Conservation (phyloP, 148 eudicot genomes). For the Cornus controversa region DNA sequence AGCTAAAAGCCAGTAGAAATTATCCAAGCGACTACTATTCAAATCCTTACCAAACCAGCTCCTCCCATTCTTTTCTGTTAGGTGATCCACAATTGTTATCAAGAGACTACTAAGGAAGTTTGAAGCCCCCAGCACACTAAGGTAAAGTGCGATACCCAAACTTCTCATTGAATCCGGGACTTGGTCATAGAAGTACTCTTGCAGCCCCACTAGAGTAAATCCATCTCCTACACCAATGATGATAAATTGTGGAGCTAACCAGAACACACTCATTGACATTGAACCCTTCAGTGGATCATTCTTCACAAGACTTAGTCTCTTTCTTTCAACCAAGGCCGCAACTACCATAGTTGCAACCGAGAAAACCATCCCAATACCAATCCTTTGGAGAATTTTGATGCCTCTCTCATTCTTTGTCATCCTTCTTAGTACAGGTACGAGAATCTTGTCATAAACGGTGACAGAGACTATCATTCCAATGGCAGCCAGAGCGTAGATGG, state of each 20-base stretch:
- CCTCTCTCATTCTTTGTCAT: conserved; percentile 60
- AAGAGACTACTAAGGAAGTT: conserved; percentile 61
- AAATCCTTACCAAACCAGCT: conserved; percentile 64
- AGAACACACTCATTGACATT: conserved; percentile 52
- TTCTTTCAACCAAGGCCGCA: conserved; percentile 62
- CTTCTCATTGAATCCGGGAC: conserved; percentile 83
- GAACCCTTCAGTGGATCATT: conserved; percentile 33
- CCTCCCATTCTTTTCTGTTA: conserved; percentile 44
- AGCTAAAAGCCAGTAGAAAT: conserved; percentile 40
- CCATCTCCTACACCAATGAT: conserved; percentile 65
- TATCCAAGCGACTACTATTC: conserved; percentile 41
- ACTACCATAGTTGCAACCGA: conserved; percentile 43
- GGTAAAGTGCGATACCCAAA: conserved; percentile 65
- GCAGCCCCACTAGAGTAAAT: conserved; percentile 62
- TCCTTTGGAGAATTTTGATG: conserved; percentile 55
- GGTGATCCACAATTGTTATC: conserved; percentile 46
- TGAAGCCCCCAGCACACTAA: conserved; percentile 60
- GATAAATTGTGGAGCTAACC: conserved; percentile 66
- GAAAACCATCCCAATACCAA: conserved; percentile 69
- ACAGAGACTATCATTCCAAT: conserved; percentile 62
- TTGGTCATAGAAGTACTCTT: conserved; percentile 77
- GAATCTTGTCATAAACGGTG: conserved; percentile 47
- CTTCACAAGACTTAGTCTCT: conserved; percentile 38
- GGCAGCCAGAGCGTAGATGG: conserved; percentile 49
- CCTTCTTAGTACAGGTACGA: conserved; percentile 47